phyloP scores from a whole-genome alignment of 495 filamentous ascomycete species.

The Penicillium turbatum region DNA sequence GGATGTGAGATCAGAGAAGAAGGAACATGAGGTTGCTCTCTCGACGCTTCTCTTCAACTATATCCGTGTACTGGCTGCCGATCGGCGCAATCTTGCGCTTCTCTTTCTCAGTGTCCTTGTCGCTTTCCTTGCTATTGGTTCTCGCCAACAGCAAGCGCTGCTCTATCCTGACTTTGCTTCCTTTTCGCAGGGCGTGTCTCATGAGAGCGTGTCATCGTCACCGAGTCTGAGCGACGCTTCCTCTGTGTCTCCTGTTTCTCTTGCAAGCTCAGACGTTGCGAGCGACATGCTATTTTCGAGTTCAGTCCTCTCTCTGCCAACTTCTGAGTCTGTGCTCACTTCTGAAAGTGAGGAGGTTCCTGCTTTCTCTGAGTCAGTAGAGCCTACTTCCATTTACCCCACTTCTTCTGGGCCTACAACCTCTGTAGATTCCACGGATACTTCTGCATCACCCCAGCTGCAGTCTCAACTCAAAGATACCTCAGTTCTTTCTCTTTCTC shows the following conservation, averaged over 20 bases:
- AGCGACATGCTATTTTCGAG: background rate
- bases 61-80: conserved; percentile 59
- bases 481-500: background rate
- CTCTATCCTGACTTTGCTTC: conserved; percentile 11
- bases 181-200: conserved; percentile 14
- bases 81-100: conserved; percentile 69
- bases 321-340: background rate
- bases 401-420: background rate
- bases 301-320: background rate
- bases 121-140: conserved; percentile 46
- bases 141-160: conserved; percentile 11
- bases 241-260: background rate
- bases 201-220: conserved; percentile 8
- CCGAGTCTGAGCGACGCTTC: conserved; percentile 7
- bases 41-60: conserved; percentile 64
- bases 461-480: background rate
- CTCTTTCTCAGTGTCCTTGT: conserved; percentile 57
- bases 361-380: background rate
- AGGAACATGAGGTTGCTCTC: conserved; percentile 40
- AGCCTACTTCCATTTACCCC: background rate
- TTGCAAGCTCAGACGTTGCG: background rate
- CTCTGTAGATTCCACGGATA: background rate
- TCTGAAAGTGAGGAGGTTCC: background rate
- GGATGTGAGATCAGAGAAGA: background rate
- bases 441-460: background rate